Percentiles rank a stretch among this genome's conserved stretches.
These are phyloP conservation scores for Penicillium paxilli DNA, from an alignment of 495 filamentous ascomycete species.

Conservation along the genomic window DNA sequence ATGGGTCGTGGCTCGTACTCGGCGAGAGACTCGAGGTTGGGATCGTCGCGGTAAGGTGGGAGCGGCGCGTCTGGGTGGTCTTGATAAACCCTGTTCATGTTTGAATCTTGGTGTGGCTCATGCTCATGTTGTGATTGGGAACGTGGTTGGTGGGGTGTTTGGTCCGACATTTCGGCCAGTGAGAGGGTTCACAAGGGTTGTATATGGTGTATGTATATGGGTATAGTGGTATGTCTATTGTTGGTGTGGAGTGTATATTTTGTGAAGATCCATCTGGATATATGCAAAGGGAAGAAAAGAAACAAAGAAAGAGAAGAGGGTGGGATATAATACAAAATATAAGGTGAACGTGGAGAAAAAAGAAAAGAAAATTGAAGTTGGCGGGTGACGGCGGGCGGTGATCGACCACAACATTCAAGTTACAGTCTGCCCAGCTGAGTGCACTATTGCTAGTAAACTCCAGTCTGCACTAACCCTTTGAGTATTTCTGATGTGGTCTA, in stretches of 20 bases:
- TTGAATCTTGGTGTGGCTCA: neutral
- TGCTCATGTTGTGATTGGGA: neutral
- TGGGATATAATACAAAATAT: no score
- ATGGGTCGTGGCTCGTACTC: slow-evolving; percentile 24
- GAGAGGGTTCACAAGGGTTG: no score
- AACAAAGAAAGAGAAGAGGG: neutral
- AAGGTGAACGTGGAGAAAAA: neutral
- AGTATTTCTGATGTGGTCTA: no score
- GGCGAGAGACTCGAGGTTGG: slow-evolving; percentile 5
- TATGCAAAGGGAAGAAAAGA: neutral
- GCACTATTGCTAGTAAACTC: no score
- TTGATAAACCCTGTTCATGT: slow-evolving; percentile 4
- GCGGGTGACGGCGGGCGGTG: neutral
- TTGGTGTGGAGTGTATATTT: neutral
- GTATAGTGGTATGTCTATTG: no score
- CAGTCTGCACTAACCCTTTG: no score
- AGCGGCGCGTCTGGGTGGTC: slow-evolving; percentile 29
- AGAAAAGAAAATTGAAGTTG: neutral
- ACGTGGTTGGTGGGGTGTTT: neutral
- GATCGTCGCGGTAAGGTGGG: slow-evolving; percentile 15
- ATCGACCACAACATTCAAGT: neutral
- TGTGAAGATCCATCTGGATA: neutral
- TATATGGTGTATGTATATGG: no score
- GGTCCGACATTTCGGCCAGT: no score
- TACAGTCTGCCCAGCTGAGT: neutral